Conservation (phyloP, 2,329 filamentous ascomycete genomes). For the Phaeosphaeria sp. region DNA sequence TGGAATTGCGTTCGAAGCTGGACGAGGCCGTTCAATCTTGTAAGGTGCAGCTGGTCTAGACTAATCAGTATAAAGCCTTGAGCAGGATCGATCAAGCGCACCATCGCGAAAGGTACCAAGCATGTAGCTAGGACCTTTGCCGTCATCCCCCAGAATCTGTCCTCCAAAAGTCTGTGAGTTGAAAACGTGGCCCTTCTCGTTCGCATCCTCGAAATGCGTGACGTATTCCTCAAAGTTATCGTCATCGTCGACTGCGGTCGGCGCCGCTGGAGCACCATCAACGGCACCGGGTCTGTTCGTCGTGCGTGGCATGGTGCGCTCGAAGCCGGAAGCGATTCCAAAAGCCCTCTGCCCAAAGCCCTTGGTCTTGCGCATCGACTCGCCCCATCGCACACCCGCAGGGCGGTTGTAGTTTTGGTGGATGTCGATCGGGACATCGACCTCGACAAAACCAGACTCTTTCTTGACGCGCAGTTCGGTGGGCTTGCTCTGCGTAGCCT, state of each 20-base stretch:
- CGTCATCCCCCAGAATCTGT: conserved; percentile 71
- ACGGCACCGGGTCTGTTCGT: conserved; percentile 34
- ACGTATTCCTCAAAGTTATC: conserved; percentile 67
- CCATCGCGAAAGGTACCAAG: conserved; percentile 87
- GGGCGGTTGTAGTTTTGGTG: conserved; percentile 80
- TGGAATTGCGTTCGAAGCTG: conserved; percentile 92
- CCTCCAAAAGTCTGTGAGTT: conserved; percentile 85
- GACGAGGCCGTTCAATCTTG: conserved; percentile 80
- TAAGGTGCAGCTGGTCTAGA: conserved; percentile 83
- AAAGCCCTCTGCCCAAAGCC: conserved; percentile 53
- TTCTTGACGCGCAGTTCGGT: conserved; percentile 82
- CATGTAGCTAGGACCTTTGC: conserved; percentile 81
- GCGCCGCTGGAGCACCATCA: conserved; percentile 25
- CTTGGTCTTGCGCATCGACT: conserved; percentile 67
- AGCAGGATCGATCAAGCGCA: conserved; percentile 52
- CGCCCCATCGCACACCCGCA: conserved; percentile 84
- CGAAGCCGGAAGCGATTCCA: conserved; percentile 55
- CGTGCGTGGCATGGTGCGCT: conserved; percentile 40
- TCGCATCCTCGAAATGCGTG: conserved; percentile 64
- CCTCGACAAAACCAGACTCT: conserved; percentile 81
- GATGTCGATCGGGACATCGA: conserved; percentile 82
- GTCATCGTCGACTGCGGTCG: conserved; percentile 61
- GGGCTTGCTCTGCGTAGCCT: conserved; percentile 61
- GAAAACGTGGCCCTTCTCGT: conserved; percentile 74
- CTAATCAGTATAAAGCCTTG: neutral